phyloP scores from a whole-genome alignment of 768 basidiomycete genomes.

The Coprinopsis cinerea region DNA sequence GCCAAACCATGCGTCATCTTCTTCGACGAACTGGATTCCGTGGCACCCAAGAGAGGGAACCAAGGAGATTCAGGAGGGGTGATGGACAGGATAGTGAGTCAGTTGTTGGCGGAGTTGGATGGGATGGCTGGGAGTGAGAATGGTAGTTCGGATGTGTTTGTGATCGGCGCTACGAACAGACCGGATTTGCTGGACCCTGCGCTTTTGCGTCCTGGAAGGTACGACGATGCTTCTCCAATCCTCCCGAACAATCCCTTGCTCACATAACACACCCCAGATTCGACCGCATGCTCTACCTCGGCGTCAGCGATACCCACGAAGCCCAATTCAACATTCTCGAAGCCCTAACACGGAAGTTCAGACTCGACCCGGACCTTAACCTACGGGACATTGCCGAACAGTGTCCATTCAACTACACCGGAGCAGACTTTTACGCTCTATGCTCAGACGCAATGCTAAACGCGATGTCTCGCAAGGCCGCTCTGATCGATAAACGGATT shows the following conservation, averaged over 20 bases:
- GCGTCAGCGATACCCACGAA: conserved; percentile 81
- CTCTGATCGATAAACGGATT: conserved; percentile 69
- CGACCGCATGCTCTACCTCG: conserved; percentile 94
- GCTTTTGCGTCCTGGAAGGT: conserved; percentile 83
- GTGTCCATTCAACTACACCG: conserved; percentile 93
- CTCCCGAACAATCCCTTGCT: neutral
- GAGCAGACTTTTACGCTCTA: conserved; percentile 96
- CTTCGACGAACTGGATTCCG: conserved; percentile 93
- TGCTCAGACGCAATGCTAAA: conserved; percentile 96
- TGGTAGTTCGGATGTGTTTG: conserved; percentile 70
- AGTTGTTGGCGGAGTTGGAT: conserved; percentile 89
- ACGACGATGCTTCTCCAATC: conserved; percentile 16
- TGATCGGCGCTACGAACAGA: conserved; percentile 93
- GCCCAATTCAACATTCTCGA: conserved; percentile 83
- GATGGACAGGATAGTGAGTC: conserved; percentile 97
- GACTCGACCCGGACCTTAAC: conserved; percentile 60
- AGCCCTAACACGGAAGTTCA: conserved; percentile 91
- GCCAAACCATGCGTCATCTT: conserved; percentile 94
- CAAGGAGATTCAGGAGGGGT: conserved; percentile 96
- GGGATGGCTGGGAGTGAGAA: conserved; percentile 66
- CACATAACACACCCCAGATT: conserved; percentile 50
- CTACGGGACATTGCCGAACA: conserved; percentile 57
- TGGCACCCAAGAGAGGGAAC: conserved; percentile 91
- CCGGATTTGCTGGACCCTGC: conserved; percentile 91
- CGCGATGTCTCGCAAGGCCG: conserved; percentile 88